Evolutionary conservation across 148 eudicot species (phyloP).

Genomic region (Chenopodium formosanum): DNA sequence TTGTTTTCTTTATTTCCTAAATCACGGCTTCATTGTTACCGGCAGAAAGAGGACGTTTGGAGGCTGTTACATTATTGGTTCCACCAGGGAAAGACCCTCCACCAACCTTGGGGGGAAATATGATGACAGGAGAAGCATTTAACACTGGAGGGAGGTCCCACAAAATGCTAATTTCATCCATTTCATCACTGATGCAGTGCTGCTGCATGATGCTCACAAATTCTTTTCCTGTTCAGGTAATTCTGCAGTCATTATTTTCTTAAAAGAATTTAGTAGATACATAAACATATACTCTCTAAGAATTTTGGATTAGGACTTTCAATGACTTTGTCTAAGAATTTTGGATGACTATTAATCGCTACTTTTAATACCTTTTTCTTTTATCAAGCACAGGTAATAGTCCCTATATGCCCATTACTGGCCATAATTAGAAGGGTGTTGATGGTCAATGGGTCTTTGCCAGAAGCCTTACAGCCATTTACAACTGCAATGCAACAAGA

Average conservation of each 20-base stretch:
- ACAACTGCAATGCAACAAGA: conserved; percentile 83
- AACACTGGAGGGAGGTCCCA: conserved; percentile 46
- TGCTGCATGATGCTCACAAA: conserved; percentile 66
- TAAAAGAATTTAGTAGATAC: background rate
- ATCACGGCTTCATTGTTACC: background rate
- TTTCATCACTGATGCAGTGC: conserved; percentile 60
- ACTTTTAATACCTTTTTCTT: background rate
- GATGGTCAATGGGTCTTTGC: conserved; percentile 75
- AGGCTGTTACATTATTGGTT: conserved; percentile 53
- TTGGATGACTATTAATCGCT: background rate
- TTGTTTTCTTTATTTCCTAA: background rate
- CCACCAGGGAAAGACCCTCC: conserved; percentile 78
- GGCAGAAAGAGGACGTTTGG: conserved; percentile 54
- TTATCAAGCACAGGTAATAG: conserved; percentile 47
- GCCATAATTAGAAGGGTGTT: conserved; percentile 66
- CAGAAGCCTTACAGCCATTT: conserved; percentile 46
- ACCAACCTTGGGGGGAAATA: conserved; percentile 63
- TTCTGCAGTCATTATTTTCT: background rate
- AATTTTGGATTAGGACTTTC: conserved; percentile 1
- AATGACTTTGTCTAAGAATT: background rate
- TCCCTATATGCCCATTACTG: conserved; percentile 63
- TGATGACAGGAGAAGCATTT: conserved; percentile 33
- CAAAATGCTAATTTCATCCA: conserved; percentile 46
- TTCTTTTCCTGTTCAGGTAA: conserved; percentile 78
- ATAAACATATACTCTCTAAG: background rate